These are phyloP conservation scores for Paraleonurus japonicus DNA, from an alignment of 257 asterid species.

Conservation along the genomic window DNA sequence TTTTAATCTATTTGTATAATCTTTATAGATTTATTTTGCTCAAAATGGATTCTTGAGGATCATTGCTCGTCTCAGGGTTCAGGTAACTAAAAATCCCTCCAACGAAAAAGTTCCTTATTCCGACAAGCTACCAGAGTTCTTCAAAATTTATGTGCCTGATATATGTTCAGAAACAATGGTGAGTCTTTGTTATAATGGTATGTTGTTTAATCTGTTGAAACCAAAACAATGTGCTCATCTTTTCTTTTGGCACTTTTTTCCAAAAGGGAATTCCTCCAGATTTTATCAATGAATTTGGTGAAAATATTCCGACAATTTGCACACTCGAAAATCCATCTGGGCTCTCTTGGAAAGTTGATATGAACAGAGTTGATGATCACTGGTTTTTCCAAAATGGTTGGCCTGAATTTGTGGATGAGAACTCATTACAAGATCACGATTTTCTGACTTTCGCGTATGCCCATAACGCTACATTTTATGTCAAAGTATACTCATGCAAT, in stretches of 20 bases:
- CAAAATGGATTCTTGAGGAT: neutral
- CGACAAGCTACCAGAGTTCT: conserved; percentile 37
- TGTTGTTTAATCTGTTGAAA: neutral
- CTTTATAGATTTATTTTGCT: neutral
- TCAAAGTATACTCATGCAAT: conserved; percentile 24
- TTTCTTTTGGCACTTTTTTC: neutral
- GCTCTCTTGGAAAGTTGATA: conserved; percentile 22
- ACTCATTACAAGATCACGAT: conserved; percentile 27
- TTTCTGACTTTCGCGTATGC: conserved; percentile 31
- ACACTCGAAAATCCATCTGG: conserved; percentile 11
- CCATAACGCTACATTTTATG: conserved; percentile 26
- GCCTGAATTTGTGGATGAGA: conserved; percentile 38
- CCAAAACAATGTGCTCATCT: neutral
- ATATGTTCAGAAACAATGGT: conserved; percentile 30
- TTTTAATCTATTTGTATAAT: too few species aligned
- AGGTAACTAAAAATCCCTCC: neutral
- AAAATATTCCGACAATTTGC: conserved; percentile 23
- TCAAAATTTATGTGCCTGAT: conserved; percentile 27
- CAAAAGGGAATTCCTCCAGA: conserved; percentile 39
- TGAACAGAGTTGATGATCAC: conserved; percentile 16
- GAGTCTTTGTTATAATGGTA: neutral
- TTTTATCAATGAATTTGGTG: conserved; percentile 30
- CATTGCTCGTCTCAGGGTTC: neutral
- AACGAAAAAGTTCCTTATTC: conserved; percentile 2
- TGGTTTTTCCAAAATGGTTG: conserved; percentile 38